Evolutionary conservation across 352 stramenopile genomes (phyloP).

Genomic region (Phytophthora cactorum): DNA sequence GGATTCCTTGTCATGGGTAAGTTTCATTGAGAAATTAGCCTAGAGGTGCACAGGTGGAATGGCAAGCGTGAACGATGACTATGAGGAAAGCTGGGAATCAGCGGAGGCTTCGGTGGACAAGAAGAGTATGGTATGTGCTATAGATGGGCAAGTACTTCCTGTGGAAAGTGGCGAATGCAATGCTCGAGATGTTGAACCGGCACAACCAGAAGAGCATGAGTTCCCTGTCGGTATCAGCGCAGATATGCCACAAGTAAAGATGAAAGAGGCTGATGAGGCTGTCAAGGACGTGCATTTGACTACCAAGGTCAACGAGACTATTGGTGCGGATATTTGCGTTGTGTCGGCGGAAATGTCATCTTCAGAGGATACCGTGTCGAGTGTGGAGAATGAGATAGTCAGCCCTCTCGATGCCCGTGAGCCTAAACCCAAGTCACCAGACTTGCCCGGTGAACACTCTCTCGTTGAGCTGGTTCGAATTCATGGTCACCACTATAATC

Average conservation of each 20-base stretch:
- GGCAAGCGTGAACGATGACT: slow-evolving; percentile 15
- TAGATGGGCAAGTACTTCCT: slow-evolving; percentile 7
- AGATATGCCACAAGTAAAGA: background rate
- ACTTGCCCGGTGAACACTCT: background rate
- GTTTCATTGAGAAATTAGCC: slow-evolving; percentile 8
- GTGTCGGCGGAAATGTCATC: slow-evolving; percentile 7
- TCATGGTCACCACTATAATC: slow-evolving; percentile 19
- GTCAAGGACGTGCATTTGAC: background rate
- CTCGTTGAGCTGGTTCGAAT: slow-evolving; percentile 15
- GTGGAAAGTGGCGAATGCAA: slow-evolving; percentile 8
- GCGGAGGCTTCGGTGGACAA: slow-evolving; percentile 20
- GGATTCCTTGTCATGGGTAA: slow-evolving; percentile 1
- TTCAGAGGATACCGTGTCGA: slow-evolving; percentile 12
- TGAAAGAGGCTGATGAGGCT: background rate
- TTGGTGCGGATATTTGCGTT: background rate
- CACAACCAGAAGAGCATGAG: slow-evolving; percentile 2
- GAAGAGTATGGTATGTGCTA: slow-evolving; percentile 7
- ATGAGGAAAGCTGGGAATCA: slow-evolving; percentile 32
- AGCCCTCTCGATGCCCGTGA: background rate
- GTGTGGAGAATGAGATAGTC: slow-evolving; percentile 1
- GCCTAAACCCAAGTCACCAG: background rate
- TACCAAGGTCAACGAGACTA: slow-evolving; percentile 4
- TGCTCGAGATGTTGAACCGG: slow-evolving; percentile 17
- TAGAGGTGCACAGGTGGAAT: slow-evolving; percentile 1
- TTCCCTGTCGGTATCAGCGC: background rate